Percentiles rank a stretch among this genome's conserved stretches.
Evolutionary conservation across 768 basidiomycete species (phyloP).

Genomic region (Phylloporus arenicola): DNA sequence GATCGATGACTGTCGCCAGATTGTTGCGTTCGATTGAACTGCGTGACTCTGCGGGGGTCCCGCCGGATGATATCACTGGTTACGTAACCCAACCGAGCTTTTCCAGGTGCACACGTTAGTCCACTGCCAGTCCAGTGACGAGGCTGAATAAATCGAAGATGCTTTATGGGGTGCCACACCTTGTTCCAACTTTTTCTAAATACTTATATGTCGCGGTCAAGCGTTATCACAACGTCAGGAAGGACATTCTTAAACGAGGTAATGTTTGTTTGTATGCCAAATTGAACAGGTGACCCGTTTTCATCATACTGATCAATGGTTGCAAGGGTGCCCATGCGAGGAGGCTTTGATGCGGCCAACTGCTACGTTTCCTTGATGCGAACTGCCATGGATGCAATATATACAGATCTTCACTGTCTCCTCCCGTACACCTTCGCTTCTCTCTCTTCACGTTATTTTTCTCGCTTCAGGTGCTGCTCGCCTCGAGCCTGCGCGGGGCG

Average conservation of each 20-base stretch:
- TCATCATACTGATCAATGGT: neutral
- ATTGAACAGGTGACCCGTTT: neutral
- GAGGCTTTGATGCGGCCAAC: slow-evolving; percentile 14
- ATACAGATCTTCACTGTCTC: neutral
- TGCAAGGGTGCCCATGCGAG: slow-evolving; percentile 13
- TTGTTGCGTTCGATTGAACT: too few species aligned
- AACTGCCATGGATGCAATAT: slow-evolving; percentile 5
- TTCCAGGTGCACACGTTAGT: too few species aligned
- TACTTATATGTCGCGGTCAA: too few species aligned
- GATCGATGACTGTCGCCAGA: too few species aligned
- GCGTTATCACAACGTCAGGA: neutral
- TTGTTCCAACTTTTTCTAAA: too few species aligned
- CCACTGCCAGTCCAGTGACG: too few species aligned
- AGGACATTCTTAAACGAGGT: neutral
- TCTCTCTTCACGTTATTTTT: neutral
- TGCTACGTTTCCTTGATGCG: slow-evolving; percentile 14
- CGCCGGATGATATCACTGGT: too few species aligned
- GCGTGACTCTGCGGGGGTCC: too few species aligned
- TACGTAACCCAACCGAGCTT: too few species aligned
- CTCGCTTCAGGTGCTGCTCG: neutral
- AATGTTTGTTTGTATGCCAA: neutral
- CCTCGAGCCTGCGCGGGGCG: neutral
- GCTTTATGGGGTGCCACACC: too few species aligned
- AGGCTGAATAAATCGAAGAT: too few species aligned
- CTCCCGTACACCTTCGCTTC: neutral